A percentile compares a stretch with the other conserved stretches of the same genome.
phyloP scores from a whole-genome alignment of 1,284 basidiomycete genomes.

The Caloboletus inedulis region DNA sequence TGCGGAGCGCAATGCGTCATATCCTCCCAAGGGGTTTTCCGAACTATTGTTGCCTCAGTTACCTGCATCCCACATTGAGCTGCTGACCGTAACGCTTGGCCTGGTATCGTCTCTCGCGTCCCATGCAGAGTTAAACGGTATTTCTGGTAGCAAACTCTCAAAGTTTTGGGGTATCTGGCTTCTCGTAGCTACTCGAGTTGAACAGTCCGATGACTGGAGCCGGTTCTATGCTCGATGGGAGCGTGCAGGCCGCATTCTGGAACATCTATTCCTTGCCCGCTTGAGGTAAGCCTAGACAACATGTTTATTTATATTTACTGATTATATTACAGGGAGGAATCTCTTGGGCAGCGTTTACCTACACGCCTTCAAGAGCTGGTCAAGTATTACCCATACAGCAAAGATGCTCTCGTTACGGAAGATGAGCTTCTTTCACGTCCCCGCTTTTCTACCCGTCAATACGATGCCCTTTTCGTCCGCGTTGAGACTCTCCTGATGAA shows the following conservation, averaged over 20 bases:
- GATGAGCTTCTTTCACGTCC: constrained; percentile 50
- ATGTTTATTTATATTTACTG: neutral
- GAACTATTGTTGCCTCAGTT: constrained; percentile 54
- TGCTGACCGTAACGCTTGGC: constrained; percentile 55
- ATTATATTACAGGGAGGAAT: constrained; percentile 51
- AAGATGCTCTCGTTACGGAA: constrained; percentile 37
- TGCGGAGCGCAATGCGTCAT: constrained; percentile 53
- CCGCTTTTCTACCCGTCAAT: constrained; percentile 60
- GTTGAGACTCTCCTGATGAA: constrained; percentile 50
- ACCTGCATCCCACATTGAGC: constrained; percentile 51
- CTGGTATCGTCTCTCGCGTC: constrained; percentile 65
- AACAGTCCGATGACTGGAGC: constrained; percentile 45
- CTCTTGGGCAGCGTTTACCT: constrained; percentile 53
- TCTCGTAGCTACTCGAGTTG: constrained; percentile 44
- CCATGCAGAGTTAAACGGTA: constrained; percentile 65
- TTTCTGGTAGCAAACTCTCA: constrained; percentile 69
- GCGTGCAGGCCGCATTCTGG: constrained; percentile 60
- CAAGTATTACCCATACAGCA: constrained; percentile 60
- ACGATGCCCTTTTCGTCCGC: constrained; percentile 62
- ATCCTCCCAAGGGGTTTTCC: constrained; percentile 59
- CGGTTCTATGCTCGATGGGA: constrained; percentile 73
- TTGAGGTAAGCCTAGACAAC: constrained; percentile 50
- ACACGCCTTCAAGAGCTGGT: constrained; percentile 67
- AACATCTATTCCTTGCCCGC: constrained; percentile 68
- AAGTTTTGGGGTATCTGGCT: constrained; percentile 74